Base-by-base conservation (phyloP, 2,329 filamentous ascomycete genomes). In the Claviceps sp. region DNA sequence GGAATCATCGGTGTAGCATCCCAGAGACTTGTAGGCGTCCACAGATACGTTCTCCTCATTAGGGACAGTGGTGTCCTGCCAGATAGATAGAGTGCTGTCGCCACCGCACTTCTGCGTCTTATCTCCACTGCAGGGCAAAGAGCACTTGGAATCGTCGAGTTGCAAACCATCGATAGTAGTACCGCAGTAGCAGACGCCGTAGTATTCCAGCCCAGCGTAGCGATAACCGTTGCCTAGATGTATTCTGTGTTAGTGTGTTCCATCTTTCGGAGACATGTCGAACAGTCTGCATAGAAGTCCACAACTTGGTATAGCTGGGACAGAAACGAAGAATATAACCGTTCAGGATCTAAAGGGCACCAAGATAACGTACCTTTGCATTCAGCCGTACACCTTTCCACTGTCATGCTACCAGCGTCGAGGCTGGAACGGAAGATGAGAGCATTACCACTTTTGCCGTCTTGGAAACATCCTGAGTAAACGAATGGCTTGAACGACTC, bases 1-100 rank as follows among this genome's bases (percentile, higher is more conserved):
- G 19, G 66, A 67, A 52, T 68, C 60, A 55, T 78, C 76, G 30
- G 68, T 70, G 59, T 76, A 84, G 68, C 83, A 87, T 52, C 83
- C 83, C n/a, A 76, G 62, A 56, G 79, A 74, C 44, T 70, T 68
- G 71, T 81, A 87, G 46, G 73, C 70, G 50, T 70, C 68, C 45
- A 75, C 68, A 24, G 71, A 73, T 26, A 74, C 63, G 19, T 65
- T 67, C 56, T 73, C 62, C 55, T 66, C 64, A 24, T 68, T 65
- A 47, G 68, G 61, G 57, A 74, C 76, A 34, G 72, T 76, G 4
- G 72, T 68, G 48, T 77, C 74, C 58, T 72, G 65, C 60, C 68
- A 77, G 59, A 75, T 54, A 2, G 74, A 75, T 54, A 80, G 71
- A 34, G 64, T 59, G 8, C 68, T 65, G 51, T 71, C 66, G 19